Percentiles rank a stretch among this genome's conserved stretches.
Conservation (phyloP, 345 rosid genomes). For the Citrus reticulata region DNA sequence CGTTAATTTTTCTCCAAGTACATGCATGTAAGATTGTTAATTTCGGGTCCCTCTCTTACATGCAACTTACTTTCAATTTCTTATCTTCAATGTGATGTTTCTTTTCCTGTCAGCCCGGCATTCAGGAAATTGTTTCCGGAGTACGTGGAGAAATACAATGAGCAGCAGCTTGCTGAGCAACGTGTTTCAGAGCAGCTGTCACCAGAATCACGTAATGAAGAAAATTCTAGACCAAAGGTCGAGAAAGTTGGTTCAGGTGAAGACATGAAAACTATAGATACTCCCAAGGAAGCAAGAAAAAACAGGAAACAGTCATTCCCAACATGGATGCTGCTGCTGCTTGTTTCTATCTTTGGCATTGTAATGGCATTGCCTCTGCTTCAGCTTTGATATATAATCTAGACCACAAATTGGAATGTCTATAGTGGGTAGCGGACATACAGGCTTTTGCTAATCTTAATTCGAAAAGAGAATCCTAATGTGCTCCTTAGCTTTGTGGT, state of each 20-base stretch:
- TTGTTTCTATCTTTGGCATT: conserved; percentile 80
- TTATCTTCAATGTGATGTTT: conserved; percentile 3
- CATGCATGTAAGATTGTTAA: neutral
- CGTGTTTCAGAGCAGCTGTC: conserved; percentile 33
- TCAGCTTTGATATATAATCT: conserved; percentile 58
- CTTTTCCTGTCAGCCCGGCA: conserved; percentile 50
- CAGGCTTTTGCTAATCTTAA: conserved; percentile 3
- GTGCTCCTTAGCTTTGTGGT: conserved; percentile 13
- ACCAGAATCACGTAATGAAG: conserved; percentile 41
- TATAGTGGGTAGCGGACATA: conserved; percentile 20
- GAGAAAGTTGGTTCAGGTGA: conserved; percentile 39
- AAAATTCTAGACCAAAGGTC: conserved; percentile 16
- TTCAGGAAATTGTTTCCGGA: conserved; percentile 94
- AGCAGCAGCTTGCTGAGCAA: conserved; percentile 59
- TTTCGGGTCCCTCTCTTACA: neutral
- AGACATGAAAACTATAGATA: conserved; percentile 30
- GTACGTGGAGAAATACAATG: conserved; percentile 70
- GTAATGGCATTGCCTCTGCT: conserved; percentile 98
- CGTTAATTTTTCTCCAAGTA: neutral
- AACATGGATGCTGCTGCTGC: conserved; percentile 79
- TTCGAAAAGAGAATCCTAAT: neutral
- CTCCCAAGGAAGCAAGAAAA: conserved; percentile 27
- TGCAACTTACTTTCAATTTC: neutral
- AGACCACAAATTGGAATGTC: conserved; percentile 4
- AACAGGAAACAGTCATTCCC: conserved; percentile 69